Evolutionary conservation across 78 protist species (phyloP).

Genomic region (Dictyostelium firmibasis): DNA sequence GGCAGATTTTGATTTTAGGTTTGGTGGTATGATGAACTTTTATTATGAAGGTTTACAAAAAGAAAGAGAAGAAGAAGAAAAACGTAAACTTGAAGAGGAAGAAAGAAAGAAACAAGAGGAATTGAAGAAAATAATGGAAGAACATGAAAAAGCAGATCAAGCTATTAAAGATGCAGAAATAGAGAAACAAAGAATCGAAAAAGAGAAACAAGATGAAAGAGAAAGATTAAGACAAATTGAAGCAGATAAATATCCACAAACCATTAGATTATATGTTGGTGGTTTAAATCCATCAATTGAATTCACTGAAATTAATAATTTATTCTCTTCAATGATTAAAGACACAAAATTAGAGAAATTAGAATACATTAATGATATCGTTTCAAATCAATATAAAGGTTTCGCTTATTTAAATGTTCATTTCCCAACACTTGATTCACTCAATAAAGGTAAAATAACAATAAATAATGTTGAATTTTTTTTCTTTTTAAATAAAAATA

Average conservation of each 20-base stretch:
- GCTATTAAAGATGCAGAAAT: not conserved
- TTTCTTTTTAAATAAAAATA: not conserved
- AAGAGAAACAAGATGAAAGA: not conserved
- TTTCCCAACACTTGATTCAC: constrained; percentile 16
- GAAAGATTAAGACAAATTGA: not conserved
- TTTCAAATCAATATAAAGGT: constrained; percentile 27
- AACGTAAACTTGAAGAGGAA: not conserved
- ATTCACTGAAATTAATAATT: not conserved
- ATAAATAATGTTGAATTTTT: not conserved
- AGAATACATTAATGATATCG: constrained; percentile 1
- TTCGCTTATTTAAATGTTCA: constrained; percentile 36
- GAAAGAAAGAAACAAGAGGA: constrained; percentile 4
- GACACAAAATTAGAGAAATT: not conserved
- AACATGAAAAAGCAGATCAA: not conserved
- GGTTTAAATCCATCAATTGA: constrained; percentile 1
- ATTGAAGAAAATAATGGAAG: not conserved
- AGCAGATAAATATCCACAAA: constrained; percentile 19
- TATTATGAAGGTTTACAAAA: constrained; percentile 12
- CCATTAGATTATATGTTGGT: constrained; percentile 30
- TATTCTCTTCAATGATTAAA: constrained; percentile 5
- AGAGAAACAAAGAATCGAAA: constrained; percentile 22
- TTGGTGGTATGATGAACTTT: constrained; percentile 33
- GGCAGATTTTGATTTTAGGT: constrained; percentile 59
- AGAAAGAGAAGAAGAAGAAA: constrained; percentile 19
- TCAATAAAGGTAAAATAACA: not conserved